Evolutionary conservation across 2,329 filamentous ascomycete genomes (phyloP).

Genomic region (Penicillium sumatraense): DNA sequence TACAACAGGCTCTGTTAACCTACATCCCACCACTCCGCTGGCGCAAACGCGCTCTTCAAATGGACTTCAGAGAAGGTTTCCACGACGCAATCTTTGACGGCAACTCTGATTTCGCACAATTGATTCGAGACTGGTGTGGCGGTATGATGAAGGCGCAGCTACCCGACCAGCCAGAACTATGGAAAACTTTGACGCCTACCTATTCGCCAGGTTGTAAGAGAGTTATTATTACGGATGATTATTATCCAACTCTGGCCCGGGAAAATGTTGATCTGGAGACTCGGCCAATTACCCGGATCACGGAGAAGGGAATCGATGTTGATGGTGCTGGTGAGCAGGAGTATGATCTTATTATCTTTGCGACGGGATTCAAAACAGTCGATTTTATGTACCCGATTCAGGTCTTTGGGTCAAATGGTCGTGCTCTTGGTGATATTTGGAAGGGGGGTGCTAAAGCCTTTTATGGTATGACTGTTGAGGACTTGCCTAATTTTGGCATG

Average conservation of each 20-base stretch:
- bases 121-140: constrained; percentile 44
- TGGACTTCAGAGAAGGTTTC: constrained; percentile 61
- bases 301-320: constrained; percentile 53
- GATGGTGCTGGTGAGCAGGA: constrained; percentile 46
- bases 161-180: constrained; percentile 54
- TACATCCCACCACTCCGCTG: constrained; percentile 58
- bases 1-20: constrained; percentile 49
- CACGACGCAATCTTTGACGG: constrained; percentile 49
- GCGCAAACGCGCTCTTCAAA: constrained; percentile 55
- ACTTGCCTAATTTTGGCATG: constrained; percentile 61
- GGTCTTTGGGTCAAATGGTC: constrained; percentile 52
- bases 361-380: constrained; percentile 63
- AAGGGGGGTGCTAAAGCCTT: constrained; percentile 56
- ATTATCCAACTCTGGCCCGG: constrained; percentile 23
- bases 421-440: constrained; percentile 58
- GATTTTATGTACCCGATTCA: constrained; percentile 64
- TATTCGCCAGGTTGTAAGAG: constrained; percentile 27
- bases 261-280: constrained; percentile 51
- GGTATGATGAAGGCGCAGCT: constrained; percentile 53
- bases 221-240: constrained; percentile 23
- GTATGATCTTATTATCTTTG: constrained; percentile 61
- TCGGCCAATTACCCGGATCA: constrained; percentile 51
- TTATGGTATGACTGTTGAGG: constrained; percentile 57
- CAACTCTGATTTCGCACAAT: constrained; percentile 45
- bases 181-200: constrained; percentile 58